Evolutionary conservation across 2,329 filamentous ascomycete genomes (phyloP).

Genomic region (Berkeleyomyces rouxiae): DNA sequence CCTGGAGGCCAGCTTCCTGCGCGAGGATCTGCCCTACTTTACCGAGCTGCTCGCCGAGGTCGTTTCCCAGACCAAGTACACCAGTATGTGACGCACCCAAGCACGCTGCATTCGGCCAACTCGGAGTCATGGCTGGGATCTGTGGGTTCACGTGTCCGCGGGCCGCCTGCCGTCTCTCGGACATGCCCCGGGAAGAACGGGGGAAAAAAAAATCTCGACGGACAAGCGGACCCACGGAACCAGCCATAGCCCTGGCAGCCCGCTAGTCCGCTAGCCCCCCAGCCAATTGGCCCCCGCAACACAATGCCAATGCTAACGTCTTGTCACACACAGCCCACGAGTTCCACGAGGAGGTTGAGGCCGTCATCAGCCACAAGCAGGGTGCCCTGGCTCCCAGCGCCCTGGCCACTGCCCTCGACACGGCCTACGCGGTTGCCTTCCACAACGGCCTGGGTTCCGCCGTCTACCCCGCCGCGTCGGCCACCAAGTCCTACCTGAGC

Average conservation of each 20-base stretch:
- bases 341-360: constrained; percentile 73
- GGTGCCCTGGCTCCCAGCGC: constrained; percentile 48
- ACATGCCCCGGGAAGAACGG: constrained; percentile 8
- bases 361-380: constrained; percentile 62
- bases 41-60: constrained; percentile 90
- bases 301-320: constrained; percentile 13
- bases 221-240: not conserved
- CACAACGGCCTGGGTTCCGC: constrained; percentile 79
- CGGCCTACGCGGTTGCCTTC: constrained; percentile 74
- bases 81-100: constrained; percentile 32
- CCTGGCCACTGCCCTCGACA: constrained; percentile 60
- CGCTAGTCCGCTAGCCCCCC: no score
- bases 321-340: constrained; percentile 50
- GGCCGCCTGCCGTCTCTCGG: not conserved
- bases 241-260: not conserved
- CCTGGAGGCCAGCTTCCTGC: constrained; percentile 84
- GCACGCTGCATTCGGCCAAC: constrained; percentile 14
- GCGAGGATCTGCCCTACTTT: constrained; percentile 93
- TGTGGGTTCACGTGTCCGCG: not conserved
- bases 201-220: constrained; percentile 3
- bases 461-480: constrained; percentile 54
- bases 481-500: constrained; percentile 63
- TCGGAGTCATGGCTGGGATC: not conserved
- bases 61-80: constrained; percentile 72
- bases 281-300: not conserved